Evolutionary conservation across 805 yeast species (phyloP).

Genomic region (Vanderwaltozyma polyspora): DNA sequence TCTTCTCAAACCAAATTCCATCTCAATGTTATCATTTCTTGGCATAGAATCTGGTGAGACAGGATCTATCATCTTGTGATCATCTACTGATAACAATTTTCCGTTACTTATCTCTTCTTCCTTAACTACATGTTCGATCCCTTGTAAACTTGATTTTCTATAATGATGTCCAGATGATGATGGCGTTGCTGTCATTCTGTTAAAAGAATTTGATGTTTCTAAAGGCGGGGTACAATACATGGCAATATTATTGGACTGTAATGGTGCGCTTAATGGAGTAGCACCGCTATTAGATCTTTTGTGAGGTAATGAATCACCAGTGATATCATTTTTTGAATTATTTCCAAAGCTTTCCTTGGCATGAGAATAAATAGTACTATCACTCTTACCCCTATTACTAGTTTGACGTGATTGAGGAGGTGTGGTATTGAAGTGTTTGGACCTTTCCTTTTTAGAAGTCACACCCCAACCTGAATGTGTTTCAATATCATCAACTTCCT

Average conservation of each 20-base stretch:
- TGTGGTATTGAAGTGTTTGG: background rate
- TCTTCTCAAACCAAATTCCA: constrained; percentile 30
- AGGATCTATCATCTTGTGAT: background rate
- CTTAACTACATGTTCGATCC: background rate
- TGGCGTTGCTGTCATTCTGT: constrained; percentile 1
- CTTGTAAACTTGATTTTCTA: constrained; percentile 4
- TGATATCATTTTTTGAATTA: background rate
- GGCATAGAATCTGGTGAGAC: constrained; percentile 6
- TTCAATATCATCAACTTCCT: constrained; percentile 7
- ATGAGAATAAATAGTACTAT: constrained; percentile 12
- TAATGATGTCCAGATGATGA: constrained; percentile 1
- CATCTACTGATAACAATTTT: background rate
- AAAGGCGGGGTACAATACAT: constrained; percentile 13
- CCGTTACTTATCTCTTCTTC: background rate
- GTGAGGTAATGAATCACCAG: constrained; percentile 4
- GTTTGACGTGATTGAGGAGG: background rate
- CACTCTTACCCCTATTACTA: constrained; percentile 21
- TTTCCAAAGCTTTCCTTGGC: background rate
- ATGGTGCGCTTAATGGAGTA: background rate
- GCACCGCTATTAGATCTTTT: constrained; percentile 10
- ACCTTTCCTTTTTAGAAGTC: background rate
- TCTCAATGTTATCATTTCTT: constrained; percentile 5
- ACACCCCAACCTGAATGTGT: constrained; percentile 30
- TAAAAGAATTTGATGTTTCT: constrained; percentile 1
- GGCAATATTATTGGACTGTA: constrained; percentile 7